phyloP scores from a whole-genome alignment of 1,284 basidiomycete genomes.

The Melanopsichium pennsylvanicum region DNA sequence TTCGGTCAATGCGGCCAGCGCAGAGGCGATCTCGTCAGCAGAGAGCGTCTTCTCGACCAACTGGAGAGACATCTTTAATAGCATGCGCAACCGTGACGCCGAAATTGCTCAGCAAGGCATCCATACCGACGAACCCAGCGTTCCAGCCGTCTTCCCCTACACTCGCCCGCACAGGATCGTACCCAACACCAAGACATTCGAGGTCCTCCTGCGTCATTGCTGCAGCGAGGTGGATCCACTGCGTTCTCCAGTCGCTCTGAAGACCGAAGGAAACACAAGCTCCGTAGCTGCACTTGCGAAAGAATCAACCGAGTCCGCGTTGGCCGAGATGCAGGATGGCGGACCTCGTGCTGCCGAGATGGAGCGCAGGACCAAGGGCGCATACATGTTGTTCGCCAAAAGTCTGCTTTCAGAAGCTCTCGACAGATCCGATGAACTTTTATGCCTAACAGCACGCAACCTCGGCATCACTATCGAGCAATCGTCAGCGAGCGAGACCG shows the following conservation, averaged over 20 bases:
- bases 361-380: constrained; percentile 20
- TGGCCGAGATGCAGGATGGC: constrained; percentile 42
- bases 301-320: constrained; percentile 31
- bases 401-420: constrained; percentile 35
- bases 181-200: constrained; percentile 58
- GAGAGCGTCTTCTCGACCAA: constrained; percentile 40
- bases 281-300: constrained; percentile 22
- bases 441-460: constrained; percentile 22
- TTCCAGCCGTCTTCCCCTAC: constrained; percentile 28
- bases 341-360: constrained; percentile 35
- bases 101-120: constrained; percentile 7
- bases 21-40: constrained; percentile 1
- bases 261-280: constrained; percentile 23
- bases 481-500: neutral
- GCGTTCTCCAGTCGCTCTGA: constrained; percentile 45
- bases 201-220: constrained; percentile 49
- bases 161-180: constrained; percentile 18
- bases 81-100: constrained; percentile 24
- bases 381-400: constrained; percentile 37
- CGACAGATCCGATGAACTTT: constrained; percentile 24
- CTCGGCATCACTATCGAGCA: constrained; percentile 20
- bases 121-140: constrained; percentile 1
- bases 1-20: constrained; percentile 4
- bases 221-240: constrained; percentile 51
- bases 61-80: constrained; percentile 38